These are phyloP conservation scores for Agaricus blazei DNA, from an alignment of 768 basidiomycete genomes.

Conservation along the genomic window DNA sequence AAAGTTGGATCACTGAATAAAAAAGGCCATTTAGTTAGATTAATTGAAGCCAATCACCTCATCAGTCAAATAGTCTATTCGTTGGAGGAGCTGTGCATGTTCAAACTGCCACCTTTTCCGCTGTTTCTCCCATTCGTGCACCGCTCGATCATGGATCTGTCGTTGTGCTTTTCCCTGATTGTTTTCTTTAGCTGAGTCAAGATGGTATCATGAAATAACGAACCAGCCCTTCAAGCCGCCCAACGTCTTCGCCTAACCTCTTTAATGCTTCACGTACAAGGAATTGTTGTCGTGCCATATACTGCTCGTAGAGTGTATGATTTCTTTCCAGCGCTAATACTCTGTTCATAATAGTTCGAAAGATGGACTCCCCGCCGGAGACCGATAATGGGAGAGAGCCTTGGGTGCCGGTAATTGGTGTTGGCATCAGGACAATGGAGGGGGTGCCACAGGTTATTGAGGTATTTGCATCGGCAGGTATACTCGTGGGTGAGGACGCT, in stretches of 20 bases:
- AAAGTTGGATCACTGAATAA: background rate
- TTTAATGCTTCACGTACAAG: constrained; percentile 71
- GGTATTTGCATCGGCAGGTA: constrained; percentile 5
- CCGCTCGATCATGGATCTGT: constrained; percentile 55
- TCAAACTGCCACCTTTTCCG: constrained; percentile 64
- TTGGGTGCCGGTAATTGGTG: constrained; percentile 7
- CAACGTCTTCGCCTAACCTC: constrained; percentile 73
- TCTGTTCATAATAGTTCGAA: constrained; percentile 93
- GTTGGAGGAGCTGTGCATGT: constrained; percentile 58
- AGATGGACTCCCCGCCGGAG: constrained; percentile 82
- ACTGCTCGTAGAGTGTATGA: constrained; percentile 76
- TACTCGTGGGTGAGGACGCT: constrained; percentile 4
- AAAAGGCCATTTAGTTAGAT: background rate
- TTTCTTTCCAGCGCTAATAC: constrained; percentile 82
- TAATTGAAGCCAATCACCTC: constrained; percentile 48
- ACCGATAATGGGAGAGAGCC: constrained; percentile 10
- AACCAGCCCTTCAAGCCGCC: constrained; percentile 70
- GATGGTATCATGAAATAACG: constrained; percentile 21
- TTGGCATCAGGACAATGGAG: constrained; percentile 12
- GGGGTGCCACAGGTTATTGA: constrained; percentile 9
- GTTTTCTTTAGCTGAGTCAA: background rate
- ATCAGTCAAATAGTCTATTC: constrained; percentile 70
- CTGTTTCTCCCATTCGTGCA: constrained; percentile 68
- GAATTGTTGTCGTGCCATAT: constrained; percentile 85
- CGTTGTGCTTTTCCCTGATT: constrained; percentile 65